Conservation (phyloP, 352 stramenopile species). For the Peronospora tabacina region DNA sequence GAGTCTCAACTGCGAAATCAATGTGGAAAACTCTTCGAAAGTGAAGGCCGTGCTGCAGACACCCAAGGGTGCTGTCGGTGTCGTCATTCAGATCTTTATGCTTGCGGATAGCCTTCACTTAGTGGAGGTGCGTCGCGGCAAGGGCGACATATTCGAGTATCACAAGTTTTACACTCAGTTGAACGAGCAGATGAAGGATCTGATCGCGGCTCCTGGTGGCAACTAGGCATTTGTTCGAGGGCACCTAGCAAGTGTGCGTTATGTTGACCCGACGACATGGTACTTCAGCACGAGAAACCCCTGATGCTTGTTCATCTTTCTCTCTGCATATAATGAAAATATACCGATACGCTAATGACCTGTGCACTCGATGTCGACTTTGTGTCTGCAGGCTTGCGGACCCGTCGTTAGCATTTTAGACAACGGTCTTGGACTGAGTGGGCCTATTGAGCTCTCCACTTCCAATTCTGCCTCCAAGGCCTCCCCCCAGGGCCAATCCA, state of each 20-base stretch:
- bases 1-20: constrained; percentile 72
- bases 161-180: constrained; percentile 88
- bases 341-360: constrained; percentile 22
- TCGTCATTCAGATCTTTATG: constrained; percentile 88
- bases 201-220: constrained; percentile 42
- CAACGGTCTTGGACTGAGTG: constrained; percentile 29
- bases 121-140: constrained; percentile 84
- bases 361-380: neutral
- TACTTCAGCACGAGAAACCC: neutral
- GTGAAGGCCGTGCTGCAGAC: constrained; percentile 82
- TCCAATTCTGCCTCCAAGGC: constrained; percentile 8
- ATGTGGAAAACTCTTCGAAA: constrained; percentile 69
- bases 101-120: constrained; percentile 78
- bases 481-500: constrained; percentile 50
- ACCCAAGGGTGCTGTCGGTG: constrained; percentile 79
- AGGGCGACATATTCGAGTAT: constrained; percentile 89
- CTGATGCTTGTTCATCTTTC: constrained; percentile 19
- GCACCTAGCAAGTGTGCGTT: constrained; percentile 20
- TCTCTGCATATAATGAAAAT: constrained; percentile 22
- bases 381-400: constrained; percentile 2
- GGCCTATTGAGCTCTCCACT: constrained; percentile 14
- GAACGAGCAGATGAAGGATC: constrained; percentile 82
- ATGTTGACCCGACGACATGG: constrained; percentile 12
- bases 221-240: constrained; percentile 14
- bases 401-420: constrained; percentile 23